Conservation (phyloP, 179 eudicot genomes). For the Amaranthus tricolor region DNA sequence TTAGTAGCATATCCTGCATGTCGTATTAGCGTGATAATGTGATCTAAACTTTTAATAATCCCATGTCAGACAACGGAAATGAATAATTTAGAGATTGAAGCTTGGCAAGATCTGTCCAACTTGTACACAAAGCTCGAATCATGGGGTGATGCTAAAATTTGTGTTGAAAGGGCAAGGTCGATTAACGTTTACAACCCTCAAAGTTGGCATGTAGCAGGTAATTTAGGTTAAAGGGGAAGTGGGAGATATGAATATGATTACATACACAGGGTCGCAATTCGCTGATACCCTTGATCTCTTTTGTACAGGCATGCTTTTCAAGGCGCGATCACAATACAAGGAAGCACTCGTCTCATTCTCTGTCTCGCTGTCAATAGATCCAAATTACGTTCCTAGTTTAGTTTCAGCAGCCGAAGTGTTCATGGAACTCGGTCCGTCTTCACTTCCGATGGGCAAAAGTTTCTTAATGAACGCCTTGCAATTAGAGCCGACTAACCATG, state of each 20-base stretch:
- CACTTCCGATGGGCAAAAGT: slow-evolving; percentile 63
- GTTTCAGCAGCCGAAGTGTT: slow-evolving; percentile 61
- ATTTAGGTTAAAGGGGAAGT: not conserved
- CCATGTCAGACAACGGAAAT: slow-evolving; percentile 34
- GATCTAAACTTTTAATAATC: slow-evolving; percentile 2
- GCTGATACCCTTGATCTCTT: not conserved
- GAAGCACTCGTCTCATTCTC: slow-evolving; percentile 68
- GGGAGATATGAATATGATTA: not conserved
- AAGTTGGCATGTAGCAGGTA: slow-evolving; percentile 82
- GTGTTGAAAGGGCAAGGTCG: slow-evolving; percentile 60
- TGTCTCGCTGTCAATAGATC: slow-evolving; percentile 60
- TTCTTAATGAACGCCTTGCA: slow-evolving; percentile 74
- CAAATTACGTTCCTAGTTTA: slow-evolving; percentile 66
- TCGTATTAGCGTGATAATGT: not conserved
- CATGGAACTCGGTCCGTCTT: slow-evolving; percentile 43
- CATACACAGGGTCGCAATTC: not conserved
- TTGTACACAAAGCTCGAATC: slow-evolving; percentile 62
- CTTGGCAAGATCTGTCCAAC: slow-evolving; percentile 80
- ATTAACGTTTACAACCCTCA: slow-evolving; percentile 47
- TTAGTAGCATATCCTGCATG: slow-evolving; percentile 1
- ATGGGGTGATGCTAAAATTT: slow-evolving; percentile 66
- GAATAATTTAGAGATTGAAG: slow-evolving; percentile 56
- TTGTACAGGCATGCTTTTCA: slow-evolving; percentile 48
- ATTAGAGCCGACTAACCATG: slow-evolving; percentile 64
- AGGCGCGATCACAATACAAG: slow-evolving; percentile 48